These are phyloP conservation scores for Aechmea fasciata DNA, from an alignment of 176 grass and related monocot species.

Conservation along the genomic window DNA sequence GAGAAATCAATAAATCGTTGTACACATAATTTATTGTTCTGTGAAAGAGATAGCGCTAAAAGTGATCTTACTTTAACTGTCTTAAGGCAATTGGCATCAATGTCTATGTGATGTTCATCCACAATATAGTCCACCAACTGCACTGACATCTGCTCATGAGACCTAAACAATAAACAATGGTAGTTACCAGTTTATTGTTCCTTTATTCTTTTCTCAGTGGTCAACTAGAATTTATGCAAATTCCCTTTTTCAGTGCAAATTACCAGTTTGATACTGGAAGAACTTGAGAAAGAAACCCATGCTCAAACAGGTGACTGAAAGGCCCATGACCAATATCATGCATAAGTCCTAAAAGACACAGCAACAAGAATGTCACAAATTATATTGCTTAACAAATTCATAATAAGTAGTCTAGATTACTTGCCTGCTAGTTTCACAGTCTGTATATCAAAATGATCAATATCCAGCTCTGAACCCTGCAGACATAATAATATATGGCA, in stretches of 20 bases:
- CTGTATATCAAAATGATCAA: constrained; percentile 63
- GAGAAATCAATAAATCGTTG: background rate
- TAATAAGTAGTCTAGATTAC: constrained; percentile 5
- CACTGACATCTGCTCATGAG: constrained; percentile 79
- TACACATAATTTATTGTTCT: background rate
- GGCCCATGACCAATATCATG: constrained; percentile 95
- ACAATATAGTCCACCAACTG: constrained; percentile 70
- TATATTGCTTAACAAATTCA: constrained; percentile 1
- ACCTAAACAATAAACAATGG: constrained; percentile 41
- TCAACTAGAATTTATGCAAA: background rate
- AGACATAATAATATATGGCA: constrained; percentile 5
- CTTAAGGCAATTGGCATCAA: constrained; percentile 58
- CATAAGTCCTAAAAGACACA: constrained; percentile 49
- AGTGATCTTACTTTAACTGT: constrained; percentile 53
- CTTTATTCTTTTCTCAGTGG: background rate
- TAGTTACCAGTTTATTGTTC: too few relatives aligned
- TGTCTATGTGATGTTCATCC: constrained; percentile 80
- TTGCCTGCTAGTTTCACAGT: constrained; percentile 87
- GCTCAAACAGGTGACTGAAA: constrained; percentile 96
- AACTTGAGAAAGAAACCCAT: constrained; percentile 68
- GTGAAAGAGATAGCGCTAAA: constrained; percentile 9
- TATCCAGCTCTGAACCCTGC: constrained; percentile 68
- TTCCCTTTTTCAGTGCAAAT: background rate
- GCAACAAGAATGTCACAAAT: background rate
- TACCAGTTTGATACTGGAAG: constrained; percentile 70